These are phyloP conservation scores for Tuber brumale DNA, from an alignment of 495 filamentous ascomycete genomes.

Conservation along the genomic window DNA sequence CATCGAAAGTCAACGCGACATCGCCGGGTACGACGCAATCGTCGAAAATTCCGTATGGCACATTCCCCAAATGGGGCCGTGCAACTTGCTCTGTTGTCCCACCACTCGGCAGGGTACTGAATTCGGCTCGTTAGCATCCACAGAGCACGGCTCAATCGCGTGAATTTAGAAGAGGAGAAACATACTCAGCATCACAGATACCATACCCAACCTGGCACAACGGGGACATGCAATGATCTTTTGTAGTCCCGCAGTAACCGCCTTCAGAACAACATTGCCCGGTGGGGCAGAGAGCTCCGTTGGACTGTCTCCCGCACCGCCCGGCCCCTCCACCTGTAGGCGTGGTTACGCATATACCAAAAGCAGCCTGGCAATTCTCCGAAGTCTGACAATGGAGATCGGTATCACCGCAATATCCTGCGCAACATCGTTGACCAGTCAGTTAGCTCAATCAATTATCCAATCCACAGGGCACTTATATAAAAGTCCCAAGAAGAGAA, in stretches of 20 bases:
- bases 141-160: neutral
- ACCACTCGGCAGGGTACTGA: slow-evolving; percentile 51
- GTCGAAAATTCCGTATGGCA: slow-evolving; percentile 60
- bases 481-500: neutral
- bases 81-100: slow-evolving; percentile 54
- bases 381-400: slow-evolving; percentile 16
- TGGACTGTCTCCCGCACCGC: slow-evolving; percentile 20
- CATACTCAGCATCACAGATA: slow-evolving; percentile 60
- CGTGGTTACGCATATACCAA: slow-evolving; percentile 16
- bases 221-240: slow-evolving; percentile 60
- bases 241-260: slow-evolving; percentile 54
- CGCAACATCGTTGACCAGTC: neutral
- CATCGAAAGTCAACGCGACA: slow-evolving; percentile 72
- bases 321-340: slow-evolving; percentile 10
- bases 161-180: slow-evolving; percentile 6
- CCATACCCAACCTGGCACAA: slow-evolving; percentile 66
- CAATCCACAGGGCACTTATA: neutral
- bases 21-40: slow-evolving; percentile 58
- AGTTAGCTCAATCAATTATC: neutral
- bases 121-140: neutral
- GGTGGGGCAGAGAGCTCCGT: slow-evolving; percentile 49
- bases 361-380: slow-evolving; percentile 16
- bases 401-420: slow-evolving; percentile 28
- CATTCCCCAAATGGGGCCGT: slow-evolving; percentile 54
- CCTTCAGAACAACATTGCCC: slow-evolving; percentile 60